A percentile compares a stretch with the other conserved stretches of the same genome.
These are phyloP conservation scores for Salinomyces thailandicus DNA, from an alignment of 2,329 filamentous ascomycete genomes.

Conservation along the genomic window DNA sequence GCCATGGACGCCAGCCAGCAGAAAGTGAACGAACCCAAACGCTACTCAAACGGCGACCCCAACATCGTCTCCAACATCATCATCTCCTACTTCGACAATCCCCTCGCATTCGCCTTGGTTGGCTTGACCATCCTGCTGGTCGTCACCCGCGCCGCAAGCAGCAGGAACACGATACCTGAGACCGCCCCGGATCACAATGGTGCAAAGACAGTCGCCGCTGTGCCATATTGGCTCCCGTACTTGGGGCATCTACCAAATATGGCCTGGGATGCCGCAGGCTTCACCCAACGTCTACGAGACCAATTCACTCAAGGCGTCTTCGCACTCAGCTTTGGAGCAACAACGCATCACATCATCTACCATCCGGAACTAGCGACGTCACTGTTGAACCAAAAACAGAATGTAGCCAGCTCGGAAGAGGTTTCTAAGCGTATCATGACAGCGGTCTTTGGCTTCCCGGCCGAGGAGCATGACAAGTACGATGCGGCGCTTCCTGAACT, in stretches of 20 bases:
- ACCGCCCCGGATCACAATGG: constrained; percentile 12
- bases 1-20: too few relatives aligned
- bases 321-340: constrained; percentile 40
- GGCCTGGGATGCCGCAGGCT: constrained; percentile 34
- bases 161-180: constrained; percentile 4
- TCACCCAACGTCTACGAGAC: constrained; percentile 33
- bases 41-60: not conserved
- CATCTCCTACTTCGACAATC: constrained; percentile 4
- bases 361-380: constrained; percentile 38
- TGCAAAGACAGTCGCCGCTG: constrained; percentile 21
- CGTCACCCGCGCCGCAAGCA: constrained; percentile 14
- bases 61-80: not conserved
- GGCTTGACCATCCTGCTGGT: constrained; percentile 8
- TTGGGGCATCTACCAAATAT: constrained; percentile 46
- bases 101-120: constrained; percentile 4
- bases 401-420: constrained; percentile 19
- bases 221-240: constrained; percentile 51
- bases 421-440: constrained; percentile 19
- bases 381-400: constrained; percentile 29
- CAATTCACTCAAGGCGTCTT: constrained; percentile 34
- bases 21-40: too few relatives aligned
- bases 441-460: constrained; percentile 33
- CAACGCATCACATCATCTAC: constrained; percentile 41
- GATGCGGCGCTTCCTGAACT: constrained; percentile 29
- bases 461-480: constrained; percentile 25